Conservation (phyloP, 768 basidiomycete species). For the Lentinula lateritia region DNA sequence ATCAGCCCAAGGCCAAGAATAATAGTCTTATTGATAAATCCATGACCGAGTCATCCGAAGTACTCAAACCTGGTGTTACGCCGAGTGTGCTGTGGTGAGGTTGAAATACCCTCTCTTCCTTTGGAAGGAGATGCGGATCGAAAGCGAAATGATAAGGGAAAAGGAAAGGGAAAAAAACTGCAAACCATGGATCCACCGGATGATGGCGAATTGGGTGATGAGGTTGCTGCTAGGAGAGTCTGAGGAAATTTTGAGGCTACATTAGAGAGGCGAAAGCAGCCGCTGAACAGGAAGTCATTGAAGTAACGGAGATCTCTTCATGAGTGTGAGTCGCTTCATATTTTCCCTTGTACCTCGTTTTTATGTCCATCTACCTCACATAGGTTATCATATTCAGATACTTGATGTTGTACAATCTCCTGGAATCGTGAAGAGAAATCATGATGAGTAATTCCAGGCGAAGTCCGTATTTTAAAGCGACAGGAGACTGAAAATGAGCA, state of each 20-base stretch:
- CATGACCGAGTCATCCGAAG: constrained; percentile 29
- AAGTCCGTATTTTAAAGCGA: too few relatives aligned
- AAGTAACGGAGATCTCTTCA: neutral
- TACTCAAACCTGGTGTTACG: constrained; percentile 77
- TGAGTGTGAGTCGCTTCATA: neutral
- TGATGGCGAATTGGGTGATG: constrained; percentile 70
- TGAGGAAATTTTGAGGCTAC: constrained; percentile 75
- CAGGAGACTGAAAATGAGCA: too few relatives aligned
- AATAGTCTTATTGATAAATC: constrained; percentile 6
- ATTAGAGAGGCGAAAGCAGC: constrained; percentile 21
- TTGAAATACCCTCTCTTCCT: constrained; percentile 28
- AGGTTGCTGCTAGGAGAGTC: constrained; percentile 57
- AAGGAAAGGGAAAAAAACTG: constrained; percentile 23
- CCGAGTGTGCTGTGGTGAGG: constrained; percentile 65
- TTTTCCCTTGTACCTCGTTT: neutral
- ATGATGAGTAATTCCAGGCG: too few relatives aligned
- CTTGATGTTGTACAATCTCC: too few relatives aligned
- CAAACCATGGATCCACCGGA: constrained; percentile 38
- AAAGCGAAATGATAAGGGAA: constrained; percentile 4
- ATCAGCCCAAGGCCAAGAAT: constrained; percentile 3
- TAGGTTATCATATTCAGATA: too few relatives aligned
- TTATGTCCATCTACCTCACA: neutral
- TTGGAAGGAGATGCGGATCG: constrained; percentile 5
- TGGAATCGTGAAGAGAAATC: too few relatives aligned
- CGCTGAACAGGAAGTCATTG: constrained; percentile 4